A percentile compares a stretch with the other conserved stretches of the same genome.
phyloP scores from a whole-genome alignment of 495 filamentous ascomycete species.

The Barbatosphaeria neglecta region DNA sequence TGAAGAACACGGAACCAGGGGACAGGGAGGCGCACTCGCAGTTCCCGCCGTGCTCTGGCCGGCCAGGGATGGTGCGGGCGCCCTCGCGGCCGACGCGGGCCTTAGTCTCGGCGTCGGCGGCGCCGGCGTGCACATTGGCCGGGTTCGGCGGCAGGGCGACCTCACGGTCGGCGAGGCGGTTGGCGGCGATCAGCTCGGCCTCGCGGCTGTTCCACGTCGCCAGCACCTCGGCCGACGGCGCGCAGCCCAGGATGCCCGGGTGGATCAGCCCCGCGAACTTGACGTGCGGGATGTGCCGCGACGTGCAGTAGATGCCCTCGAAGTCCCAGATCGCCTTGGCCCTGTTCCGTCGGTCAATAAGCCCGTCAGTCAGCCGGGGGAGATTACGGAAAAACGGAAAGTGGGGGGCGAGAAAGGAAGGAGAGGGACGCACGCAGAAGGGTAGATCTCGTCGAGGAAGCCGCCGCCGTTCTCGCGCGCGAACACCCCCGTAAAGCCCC shows the following conservation, averaged over 20 bases:
- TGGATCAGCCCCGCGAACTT: constrained; percentile 90
- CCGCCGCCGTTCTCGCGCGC: constrained; percentile 76
- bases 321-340: constrained; percentile 98
- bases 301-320: constrained; percentile 86
- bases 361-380: constrained; percentile 4
- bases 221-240: constrained; percentile 58
- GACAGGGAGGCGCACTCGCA: constrained; percentile 14
- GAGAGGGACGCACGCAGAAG: constrained; percentile 47
- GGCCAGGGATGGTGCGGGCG: constrained; percentile 75
- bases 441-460: constrained; percentile 84
- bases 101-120: constrained; percentile 46
- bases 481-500: constrained; percentile 90
- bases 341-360: constrained; percentile 24
- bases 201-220: constrained; percentile 72
- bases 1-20: constrained; percentile 23
- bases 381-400: not conserved
- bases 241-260: constrained; percentile 86
- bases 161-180: constrained; percentile 49
- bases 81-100: constrained; percentile 77
- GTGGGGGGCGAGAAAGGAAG: not conserved
- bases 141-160: constrained; percentile 74
- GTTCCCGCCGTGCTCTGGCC: constrained; percentile 51
- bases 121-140: constrained; percentile 60
- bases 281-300: constrained; percentile 80
- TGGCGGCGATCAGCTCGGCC: constrained; percentile 61